Evolutionary conservation across 371 early-diverging fungal genomes (phyloP), one percentile per base, ranked within the genome.

Genomic region (Mucor saturninus): DNA sequence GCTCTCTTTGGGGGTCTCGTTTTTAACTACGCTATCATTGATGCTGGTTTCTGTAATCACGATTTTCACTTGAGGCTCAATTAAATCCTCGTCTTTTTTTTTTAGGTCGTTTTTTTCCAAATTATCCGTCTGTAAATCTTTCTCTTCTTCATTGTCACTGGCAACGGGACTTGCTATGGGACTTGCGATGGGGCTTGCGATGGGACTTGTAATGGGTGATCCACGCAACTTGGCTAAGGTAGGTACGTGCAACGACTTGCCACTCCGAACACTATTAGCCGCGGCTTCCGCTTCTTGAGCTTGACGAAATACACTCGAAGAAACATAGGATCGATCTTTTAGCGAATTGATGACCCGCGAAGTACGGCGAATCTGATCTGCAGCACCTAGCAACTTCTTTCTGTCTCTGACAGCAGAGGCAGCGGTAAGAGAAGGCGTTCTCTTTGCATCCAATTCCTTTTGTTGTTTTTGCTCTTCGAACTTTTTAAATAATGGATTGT

Each of bases 401-500:
- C 54, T 55, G 32, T 59, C 65, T 48, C 62, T 50, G 5, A 62
- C 42, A 11, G 55, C 37, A 7, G 56, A 60, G 15, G 59, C 53
- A n/a, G 61, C 37, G 4, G 56, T 30, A 15, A 32, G 37, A 21
- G 69, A 15, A 10, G 38, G 38, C 14, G 30, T 59, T 21, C 42
- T 32, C 37, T 53, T 51, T 21, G 21, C 31, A 13, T 38, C 37
- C 26, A 50, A 46, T 7, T 61, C 45, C 2, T 48, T 59, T 46
- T 21, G 21, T 53, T 48, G 32, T 1, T 32, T 52, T 53, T 68
- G 67, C 28, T 64, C 67, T 40, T 71, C 72, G 15, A 74, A 67
- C 15, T 74, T 69, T 51, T 63, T 77, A 59, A 71, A 60, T 21
- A 69, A 54, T 4, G 72, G 74, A 21, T 74, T 77, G 48, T 71